Base-by-base conservation (phyloP, 495 filamentous ascomycete genomes). In the Aspergillus wentii region DNA sequence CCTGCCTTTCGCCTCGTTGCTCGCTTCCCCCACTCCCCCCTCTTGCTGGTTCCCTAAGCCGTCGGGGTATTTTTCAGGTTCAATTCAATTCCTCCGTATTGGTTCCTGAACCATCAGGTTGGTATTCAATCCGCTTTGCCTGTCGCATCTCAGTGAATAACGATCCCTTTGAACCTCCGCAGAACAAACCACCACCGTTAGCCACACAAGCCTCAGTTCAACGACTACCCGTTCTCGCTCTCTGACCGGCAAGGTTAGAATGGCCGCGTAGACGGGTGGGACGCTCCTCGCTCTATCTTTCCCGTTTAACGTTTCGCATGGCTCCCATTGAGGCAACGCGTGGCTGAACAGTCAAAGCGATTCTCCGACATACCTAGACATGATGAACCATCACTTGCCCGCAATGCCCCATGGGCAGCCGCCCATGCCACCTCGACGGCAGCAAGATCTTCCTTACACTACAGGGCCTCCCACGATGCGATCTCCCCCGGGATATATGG, bases 331-430 rank as follows among this genome's bases (percentile, higher is more conserved):
- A 66, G 56, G 62, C 53, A 64, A 62, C 56, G 61, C 59, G 62
- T 65, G 62, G 57, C 44, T 61, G 39, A 60, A 56, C 49, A 41
- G 56, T 60, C 52, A 57, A 65, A 57, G 54, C 65, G 57, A 61
- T 41, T 54, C 38, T 52, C 43, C 49, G 40, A 55, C 45, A 35
- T 59, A 59, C 52, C 59, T 51, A 49, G 55, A 63, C 63, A 68
- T 63, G 57, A 78, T 78, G 68, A 78, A 76, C 55, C 67, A 71
- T 49, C 69, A 76, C 50, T 49, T 74, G 52, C 64, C 74, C 46
- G 60, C 66, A 36, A 63, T 74, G 60, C 65, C 70, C 46, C 72
- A 71, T 64, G 71, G 70, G 63, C 74, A 72, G 61, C 68, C 71
- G 38, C 69, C 74, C 26, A 67, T 75, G 54, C 66, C 68, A 38